A percentile compares a stretch with the other conserved stretches of the same genome.
Conservation (phyloP, 148 eudicot genomes). For the Cornus controversa region DNA sequence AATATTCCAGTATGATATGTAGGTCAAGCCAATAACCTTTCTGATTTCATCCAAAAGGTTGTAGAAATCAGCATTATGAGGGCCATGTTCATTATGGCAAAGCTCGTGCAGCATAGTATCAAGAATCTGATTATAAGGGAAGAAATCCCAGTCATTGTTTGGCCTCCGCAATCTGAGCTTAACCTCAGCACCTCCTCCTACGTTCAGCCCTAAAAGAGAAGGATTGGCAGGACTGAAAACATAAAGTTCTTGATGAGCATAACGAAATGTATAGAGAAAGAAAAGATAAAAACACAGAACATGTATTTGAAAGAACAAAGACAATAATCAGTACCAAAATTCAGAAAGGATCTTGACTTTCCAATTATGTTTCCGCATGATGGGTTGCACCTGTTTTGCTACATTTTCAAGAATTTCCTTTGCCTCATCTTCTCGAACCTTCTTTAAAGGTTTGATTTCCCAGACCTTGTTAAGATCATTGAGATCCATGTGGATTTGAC, state of each 20-base stretch:
- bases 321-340: constrained; percentile 48
- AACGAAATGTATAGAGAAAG: not conserved
- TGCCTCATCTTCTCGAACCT: constrained; percentile 65
- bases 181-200: constrained; percentile 73
- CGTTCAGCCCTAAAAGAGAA: constrained; percentile 69
- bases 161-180: constrained; percentile 71
- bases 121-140: constrained; percentile 65
- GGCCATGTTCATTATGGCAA: constrained; percentile 75
- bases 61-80: constrained; percentile 82
- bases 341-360: constrained; percentile 77
- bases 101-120: constrained; percentile 95
- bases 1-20: not conserved
- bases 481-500: constrained; percentile 43
- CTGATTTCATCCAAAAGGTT: constrained; percentile 76
- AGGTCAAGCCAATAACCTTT: constrained; percentile 45
- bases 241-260: not conserved
- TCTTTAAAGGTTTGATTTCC: constrained; percentile 73
- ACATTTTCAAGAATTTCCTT: constrained; percentile 58
- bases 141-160: constrained; percentile 72
- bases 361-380: constrained; percentile 76
- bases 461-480: constrained; percentile 78
- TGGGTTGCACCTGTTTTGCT: constrained; percentile 80
- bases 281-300: not conserved
- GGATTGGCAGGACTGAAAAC: constrained; percentile 71
- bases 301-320: not conserved